Evolutionary conservation across 2,329 filamentous ascomycete species (phyloP).

Genomic region (Aspergillus aculeatus): DNA sequence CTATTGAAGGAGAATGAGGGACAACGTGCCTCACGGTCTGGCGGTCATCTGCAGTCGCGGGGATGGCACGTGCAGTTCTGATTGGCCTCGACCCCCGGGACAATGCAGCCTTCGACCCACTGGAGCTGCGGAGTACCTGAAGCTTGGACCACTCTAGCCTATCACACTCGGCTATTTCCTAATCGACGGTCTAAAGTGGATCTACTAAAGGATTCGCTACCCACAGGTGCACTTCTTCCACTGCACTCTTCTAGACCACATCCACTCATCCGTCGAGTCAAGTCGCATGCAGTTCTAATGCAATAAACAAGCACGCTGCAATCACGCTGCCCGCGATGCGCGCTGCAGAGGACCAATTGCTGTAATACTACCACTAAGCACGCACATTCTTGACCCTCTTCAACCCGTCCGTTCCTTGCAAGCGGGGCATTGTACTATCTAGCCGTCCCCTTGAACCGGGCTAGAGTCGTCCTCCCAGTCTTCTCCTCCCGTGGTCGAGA

Average conservation of each 20-base stretch:
- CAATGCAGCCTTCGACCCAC: slow-evolving; percentile 1
- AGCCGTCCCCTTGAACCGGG: neutral
- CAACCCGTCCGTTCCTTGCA: neutral
- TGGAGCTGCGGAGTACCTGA: slow-evolving; percentile 5
- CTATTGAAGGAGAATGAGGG: slow-evolving; percentile 21
- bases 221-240: neutral
- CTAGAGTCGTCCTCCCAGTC: neutral
- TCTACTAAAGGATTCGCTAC: neutral
- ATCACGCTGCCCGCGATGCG: neutral
- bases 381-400: too few species aligned
- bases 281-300: neutral
- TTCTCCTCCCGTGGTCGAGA: neutral
- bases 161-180: neutral
- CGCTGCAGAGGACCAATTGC: neutral
- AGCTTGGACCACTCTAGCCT: slow-evolving; percentile 11
- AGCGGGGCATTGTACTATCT: neutral
- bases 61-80: slow-evolving; percentile 23
- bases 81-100: slow-evolving; percentile 10
- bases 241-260: neutral
- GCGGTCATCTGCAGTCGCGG: slow-evolving; percentile 16
- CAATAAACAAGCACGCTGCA: neutral
- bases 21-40: slow-evolving; percentile 20
- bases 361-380: neutral
- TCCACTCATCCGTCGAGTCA: neutral
- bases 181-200: neutral